Evolutionary conservation across 176 grass and related monocot species (phyloP), one percentile per base, ranked within the genome.

Genomic region (Carex myosuroides): DNA sequence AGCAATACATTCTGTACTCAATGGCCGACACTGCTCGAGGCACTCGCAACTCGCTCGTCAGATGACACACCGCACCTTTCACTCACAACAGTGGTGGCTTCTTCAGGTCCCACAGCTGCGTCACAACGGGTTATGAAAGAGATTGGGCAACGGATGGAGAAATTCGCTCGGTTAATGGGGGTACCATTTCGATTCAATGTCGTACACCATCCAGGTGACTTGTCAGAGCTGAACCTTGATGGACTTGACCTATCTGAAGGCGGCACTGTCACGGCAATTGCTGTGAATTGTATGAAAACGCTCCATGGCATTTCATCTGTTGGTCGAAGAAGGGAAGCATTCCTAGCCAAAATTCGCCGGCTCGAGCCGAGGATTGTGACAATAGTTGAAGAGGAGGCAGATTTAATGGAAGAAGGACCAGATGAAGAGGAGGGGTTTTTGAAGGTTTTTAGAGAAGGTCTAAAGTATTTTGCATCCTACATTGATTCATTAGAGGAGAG

Each of bases 1-100:
- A 99, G 97, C 87, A 99, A 91, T 76, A 96, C 97, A 17, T 99
- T 99, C 85, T 99, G 97, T 88, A 99, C 97, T 64, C 97, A 99
- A 92, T 99, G 97, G 97, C 97, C 97, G 6, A 99, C 97, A 72
- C 90, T 99, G 22, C 92, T 99, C 0, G 97, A 99, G 87, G 97
- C 97, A 12, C 84, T 99, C 1, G 97, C 97, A 21, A 99, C 97
- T 60, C 88, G 93, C 1, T 99, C 97, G 3, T 86, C 97, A 13
- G 93, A 99, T 81, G 97, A 99, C 89, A 99, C 97, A 63, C 97
- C 97, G 12, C 97, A 99, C 85, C 91, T 99, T 33, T 89, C 97
- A 1, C 89, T 99, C 85, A 99, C 97, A 58, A 99, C 93, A 13
- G 88, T 99, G 10, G 93, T 94, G 11, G 88, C 90, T 1, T 87